A percentile compares a stretch with the other conserved stretches of the same genome.
These are phyloP conservation scores for Saturnispora sanitii DNA, from an alignment of 805 yeast species.

Conservation along the genomic window DNA sequence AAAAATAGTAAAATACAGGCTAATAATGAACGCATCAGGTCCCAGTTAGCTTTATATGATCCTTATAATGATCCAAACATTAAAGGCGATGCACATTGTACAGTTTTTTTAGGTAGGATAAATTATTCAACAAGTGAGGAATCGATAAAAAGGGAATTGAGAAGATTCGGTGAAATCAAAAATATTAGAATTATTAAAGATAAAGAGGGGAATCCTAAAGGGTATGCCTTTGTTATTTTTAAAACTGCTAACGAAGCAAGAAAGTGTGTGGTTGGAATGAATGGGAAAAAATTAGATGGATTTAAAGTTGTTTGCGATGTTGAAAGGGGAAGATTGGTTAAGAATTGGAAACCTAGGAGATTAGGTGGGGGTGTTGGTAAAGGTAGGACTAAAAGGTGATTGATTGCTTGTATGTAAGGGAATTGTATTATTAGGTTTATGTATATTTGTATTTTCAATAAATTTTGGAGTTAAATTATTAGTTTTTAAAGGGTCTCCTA, in stretches of 20 bases:
- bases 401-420: too few relatives aligned
- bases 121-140: slow-evolving; percentile 55
- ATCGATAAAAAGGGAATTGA: slow-evolving; percentile 55
- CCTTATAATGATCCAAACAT: slow-evolving; percentile 50
- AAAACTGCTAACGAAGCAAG: slow-evolving; percentile 50
- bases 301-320: slow-evolving; percentile 58
- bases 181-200: slow-evolving; percentile 48
- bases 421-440: too few relatives aligned
- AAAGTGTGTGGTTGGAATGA: slow-evolving; percentile 48
- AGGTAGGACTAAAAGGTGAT: slow-evolving; percentile 7
- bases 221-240: slow-evolving; percentile 78
- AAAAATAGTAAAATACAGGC: slow-evolving; percentile 2
- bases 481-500: too few relatives aligned
- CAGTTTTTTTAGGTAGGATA: slow-evolving; percentile 70
- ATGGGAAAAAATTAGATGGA: slow-evolving; percentile 32
- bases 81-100: slow-evolving; percentile 63
- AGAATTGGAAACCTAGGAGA: slow-evolving; percentile 63
- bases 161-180: slow-evolving; percentile 63
- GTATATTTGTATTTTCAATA: too few relatives aligned
- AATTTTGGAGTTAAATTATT: too few relatives aligned
- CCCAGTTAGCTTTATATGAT: slow-evolving; percentile 35
- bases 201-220: slow-evolving; percentile 38
- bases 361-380: slow-evolving; percentile 96
- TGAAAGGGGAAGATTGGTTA: slow-evolving; percentile 57
- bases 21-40: neutral